phyloP scores from a whole-genome alignment of 2,329 filamentous ascomycete genomes.

The Myotisia sp. region DNA sequence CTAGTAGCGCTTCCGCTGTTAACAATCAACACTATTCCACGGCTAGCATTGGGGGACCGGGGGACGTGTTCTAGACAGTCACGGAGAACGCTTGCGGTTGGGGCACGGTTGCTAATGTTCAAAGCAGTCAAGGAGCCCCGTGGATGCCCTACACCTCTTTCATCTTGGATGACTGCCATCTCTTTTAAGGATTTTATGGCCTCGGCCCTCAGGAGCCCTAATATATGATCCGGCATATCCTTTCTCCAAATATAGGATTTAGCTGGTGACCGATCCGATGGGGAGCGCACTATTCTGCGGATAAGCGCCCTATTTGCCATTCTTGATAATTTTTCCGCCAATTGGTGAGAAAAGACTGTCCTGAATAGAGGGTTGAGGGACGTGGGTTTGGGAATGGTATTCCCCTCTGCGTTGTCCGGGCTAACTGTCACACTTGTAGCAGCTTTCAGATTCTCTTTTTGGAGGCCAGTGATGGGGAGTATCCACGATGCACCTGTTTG shows the following conservation, averaged over 20 bases:
- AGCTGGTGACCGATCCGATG: too few species aligned
- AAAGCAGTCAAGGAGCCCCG: not conserved
- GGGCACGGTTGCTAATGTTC: not conserved
- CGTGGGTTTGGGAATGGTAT: too few species aligned
- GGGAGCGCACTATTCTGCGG: too few species aligned
- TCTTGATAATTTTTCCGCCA: too few species aligned
- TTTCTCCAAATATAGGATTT: constrained; percentile 36
- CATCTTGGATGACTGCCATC: not conserved
- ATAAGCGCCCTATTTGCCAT: too few species aligned
- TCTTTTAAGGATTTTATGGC: constrained; percentile 25
- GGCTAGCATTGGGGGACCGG: not conserved
- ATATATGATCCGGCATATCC: constrained; percentile 34
- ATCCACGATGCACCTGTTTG: constrained; percentile 19
- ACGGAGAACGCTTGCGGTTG: not conserved
- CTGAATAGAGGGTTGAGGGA: too few species aligned
- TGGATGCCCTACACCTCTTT: not conserved
- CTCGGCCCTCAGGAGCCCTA: constrained; percentile 24
- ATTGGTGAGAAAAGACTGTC: too few species aligned
- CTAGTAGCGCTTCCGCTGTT: not conserved
- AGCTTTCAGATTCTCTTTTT: constrained; percentile 19
- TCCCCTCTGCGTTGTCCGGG: not conserved
- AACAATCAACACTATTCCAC: constrained; percentile 1
- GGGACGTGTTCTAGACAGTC: not conserved
- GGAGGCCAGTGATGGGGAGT: constrained; percentile 21
- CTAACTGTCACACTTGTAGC: not conserved